Evolutionary conservation across 73 alveolate species (phyloP).

Genomic region (Paramecium tetraurelia): DNA sequence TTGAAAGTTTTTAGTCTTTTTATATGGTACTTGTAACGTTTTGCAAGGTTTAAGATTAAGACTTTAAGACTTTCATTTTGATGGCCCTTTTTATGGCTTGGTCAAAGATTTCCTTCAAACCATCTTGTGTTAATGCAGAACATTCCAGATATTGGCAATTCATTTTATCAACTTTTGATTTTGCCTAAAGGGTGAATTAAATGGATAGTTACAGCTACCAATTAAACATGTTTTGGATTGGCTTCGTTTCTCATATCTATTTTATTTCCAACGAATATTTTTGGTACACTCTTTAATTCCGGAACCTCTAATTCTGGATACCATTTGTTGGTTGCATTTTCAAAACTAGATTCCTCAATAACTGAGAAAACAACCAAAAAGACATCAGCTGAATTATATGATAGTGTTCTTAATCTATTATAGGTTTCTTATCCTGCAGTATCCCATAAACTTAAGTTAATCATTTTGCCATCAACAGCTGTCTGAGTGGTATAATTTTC

Average conservation of each 20-base stretch:
- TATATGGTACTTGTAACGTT: not conserved
- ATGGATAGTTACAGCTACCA: not conserved
- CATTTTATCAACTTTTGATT: not conserved
- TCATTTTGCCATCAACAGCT: conserved; percentile 60
- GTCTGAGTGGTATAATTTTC: conserved; percentile 68
- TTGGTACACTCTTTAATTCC: conserved; percentile 64
- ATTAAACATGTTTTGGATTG: not conserved
- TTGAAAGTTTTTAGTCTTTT: not conserved
- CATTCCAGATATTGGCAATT: conserved; percentile 48
- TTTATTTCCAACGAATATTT: conserved; percentile 72
- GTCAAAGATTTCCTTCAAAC: conserved; percentile 49
- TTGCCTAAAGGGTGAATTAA: not conserved
- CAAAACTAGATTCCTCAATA: conserved; percentile 67
- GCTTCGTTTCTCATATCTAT: conserved; percentile 61
- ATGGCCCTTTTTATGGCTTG: conserved; percentile 34
- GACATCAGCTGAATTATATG: conserved; percentile 75
- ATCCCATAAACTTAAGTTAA: conserved; percentile 78
- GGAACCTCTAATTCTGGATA: conserved; percentile 64
- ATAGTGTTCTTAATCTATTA: conserved; percentile 73
- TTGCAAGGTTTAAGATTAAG: not conserved
- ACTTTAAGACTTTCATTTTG: not conserved
- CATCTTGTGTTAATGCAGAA: conserved; percentile 48
- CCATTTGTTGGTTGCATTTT: conserved; percentile 74
- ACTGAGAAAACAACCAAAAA: conserved; percentile 73
- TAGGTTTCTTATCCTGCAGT: conserved; percentile 81